Percentiles rank a stretch among this genome's conserved stretches.
Evolutionary conservation across 257 asterid genomes (phyloP).

Genomic region (Coffea canephora): DNA sequence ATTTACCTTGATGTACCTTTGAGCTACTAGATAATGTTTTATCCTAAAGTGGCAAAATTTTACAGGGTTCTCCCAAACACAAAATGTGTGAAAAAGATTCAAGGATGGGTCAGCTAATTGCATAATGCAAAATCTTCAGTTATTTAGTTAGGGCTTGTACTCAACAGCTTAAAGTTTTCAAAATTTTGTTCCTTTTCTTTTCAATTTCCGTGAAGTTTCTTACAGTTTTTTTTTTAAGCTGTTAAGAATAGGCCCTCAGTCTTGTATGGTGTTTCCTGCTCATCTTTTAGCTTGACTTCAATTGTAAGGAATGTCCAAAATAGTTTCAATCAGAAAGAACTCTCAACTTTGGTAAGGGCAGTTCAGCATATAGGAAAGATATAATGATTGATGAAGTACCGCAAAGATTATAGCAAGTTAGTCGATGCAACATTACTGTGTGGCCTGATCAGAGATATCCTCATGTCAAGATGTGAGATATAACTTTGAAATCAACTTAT

Average conservation of each 20-base stretch:
- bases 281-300: not conserved
- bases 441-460: not conserved
- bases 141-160: not conserved
- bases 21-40: not conserved
- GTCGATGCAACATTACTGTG: not conserved
- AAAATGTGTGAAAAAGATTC: not conserved
- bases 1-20: not conserved
- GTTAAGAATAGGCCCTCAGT: too few species aligned
- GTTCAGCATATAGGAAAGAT: not conserved
- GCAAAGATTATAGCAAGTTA: not conserved
- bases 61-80: too few species aligned
- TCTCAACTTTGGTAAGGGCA: not conserved
- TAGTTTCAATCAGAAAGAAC: not conserved
- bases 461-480: not conserved
- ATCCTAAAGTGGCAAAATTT: not conserved
- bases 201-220: too few species aligned
- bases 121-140: not conserved
- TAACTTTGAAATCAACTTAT: not conserved
- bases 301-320: not conserved
- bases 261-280: not conserved
- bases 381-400: not conserved
- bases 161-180: too few species aligned
- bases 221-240: too few species aligned
- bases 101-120: not conserved
- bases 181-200: not conserved